Percentiles rank a stretch among this genome's conserved stretches.
These are phyloP conservation scores for Solanum microdontum DNA, from an alignment of 257 asterid species.

Conservation along the genomic window DNA sequence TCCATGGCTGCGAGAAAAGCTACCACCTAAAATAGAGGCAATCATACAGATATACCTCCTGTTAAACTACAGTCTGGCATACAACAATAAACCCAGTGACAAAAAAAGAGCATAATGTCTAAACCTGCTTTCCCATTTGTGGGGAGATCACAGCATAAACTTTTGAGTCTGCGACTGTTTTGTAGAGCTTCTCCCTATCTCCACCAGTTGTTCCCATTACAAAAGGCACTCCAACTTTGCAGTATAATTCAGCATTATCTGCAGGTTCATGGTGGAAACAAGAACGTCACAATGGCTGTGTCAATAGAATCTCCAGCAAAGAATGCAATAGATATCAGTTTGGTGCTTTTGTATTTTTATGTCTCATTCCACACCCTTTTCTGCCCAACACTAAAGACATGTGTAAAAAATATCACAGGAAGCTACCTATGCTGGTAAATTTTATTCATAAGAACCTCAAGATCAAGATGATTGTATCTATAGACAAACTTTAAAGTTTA, in stretches of 20 bases:
- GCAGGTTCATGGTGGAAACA: conserved; percentile 1
- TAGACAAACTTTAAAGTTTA: background rate
- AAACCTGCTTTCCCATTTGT: conserved; percentile 99
- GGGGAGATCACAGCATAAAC: conserved; percentile 92
- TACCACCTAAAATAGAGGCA: conserved; percentile 48
- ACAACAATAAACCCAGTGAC: background rate
- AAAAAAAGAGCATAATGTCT: background rate
- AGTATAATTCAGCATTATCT: conserved; percentile 81
- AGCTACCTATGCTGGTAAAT: background rate
- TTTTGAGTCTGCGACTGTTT: conserved; percentile 65
- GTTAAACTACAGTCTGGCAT: background rate
- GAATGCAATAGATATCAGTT: background rate
- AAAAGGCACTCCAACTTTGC: conserved; percentile 93
- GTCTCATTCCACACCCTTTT: background rate
- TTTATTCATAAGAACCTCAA: background rate
- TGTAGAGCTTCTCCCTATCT: conserved; percentile 71
- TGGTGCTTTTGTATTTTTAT: background rate
- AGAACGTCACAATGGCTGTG: background rate
- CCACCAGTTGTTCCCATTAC: conserved; percentile 99
- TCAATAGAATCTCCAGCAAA: background rate
- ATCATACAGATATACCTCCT: background rate
- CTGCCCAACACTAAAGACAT: background rate
- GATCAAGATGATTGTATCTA: background rate
- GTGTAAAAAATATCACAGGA: background rate
- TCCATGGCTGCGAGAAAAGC: conserved; percentile 97